Percentiles rank a stretch among this genome's conserved stretches.
Conservation (phyloP, 192 early-diverging fungal genomes). For the Gryganskiella cystojenkinii region DNA sequence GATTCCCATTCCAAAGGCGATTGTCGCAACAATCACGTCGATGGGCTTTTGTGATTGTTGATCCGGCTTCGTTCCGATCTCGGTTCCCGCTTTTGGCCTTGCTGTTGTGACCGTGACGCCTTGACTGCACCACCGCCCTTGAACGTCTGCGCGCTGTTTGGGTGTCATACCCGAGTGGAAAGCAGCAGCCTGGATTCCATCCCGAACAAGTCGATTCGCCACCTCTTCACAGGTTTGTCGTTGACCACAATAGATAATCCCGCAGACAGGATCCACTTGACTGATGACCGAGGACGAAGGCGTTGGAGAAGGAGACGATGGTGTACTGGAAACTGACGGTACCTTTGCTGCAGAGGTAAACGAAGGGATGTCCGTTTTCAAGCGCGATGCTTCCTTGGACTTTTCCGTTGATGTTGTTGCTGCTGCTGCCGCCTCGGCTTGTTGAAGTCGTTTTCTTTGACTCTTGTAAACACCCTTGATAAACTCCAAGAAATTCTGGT, state of each 20-base stretch:
- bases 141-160: conserved; percentile 27
- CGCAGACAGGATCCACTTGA: conserved; percentile 14
- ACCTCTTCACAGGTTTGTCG: conserved; percentile 33
- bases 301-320: neutral
- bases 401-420: too few species aligned
- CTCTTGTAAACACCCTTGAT: conserved; percentile 21
- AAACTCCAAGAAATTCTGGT: conserved; percentile 33
- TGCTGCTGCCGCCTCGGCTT: neutral
- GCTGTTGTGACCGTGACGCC: neutral
- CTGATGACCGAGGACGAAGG: neutral
- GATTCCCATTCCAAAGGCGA: conserved; percentile 84
- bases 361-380: too few species aligned
- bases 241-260: conserved; percentile 48
- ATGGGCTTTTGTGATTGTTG: conserved; percentile 43
- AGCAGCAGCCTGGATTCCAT: conserved; percentile 39
- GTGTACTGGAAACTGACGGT: neutral
- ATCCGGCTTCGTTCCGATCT: too few species aligned
- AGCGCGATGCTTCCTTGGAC: too few species aligned
- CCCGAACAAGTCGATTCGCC: conserved; percentile 14
- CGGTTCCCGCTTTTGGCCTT: neutral
- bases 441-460: conserved; percentile 17
- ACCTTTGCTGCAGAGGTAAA: neutral
- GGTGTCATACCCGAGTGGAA: conserved; percentile 53
- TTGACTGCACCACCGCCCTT: conserved; percentile 31
- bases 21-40: conserved; percentile 79